Evolutionary conservation across 768 basidiomycete species (phyloP), one percentile per base, ranked within the genome.

Genomic region (Tubosaeta sp.): DNA sequence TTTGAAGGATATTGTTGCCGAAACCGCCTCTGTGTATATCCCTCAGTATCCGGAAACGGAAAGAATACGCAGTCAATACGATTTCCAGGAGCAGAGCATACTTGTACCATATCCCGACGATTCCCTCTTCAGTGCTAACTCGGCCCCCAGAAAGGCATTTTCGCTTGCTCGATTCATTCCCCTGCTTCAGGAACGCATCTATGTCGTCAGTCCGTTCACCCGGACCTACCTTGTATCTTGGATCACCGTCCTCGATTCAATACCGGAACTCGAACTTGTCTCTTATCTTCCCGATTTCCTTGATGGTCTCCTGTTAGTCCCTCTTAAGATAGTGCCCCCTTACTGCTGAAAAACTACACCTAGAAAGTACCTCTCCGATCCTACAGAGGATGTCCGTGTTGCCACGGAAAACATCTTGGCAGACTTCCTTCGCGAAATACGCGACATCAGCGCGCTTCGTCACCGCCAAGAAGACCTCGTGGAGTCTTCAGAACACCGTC

Each of bases 1-100:
- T n/a, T 80, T 99, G 60, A 97, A 98, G 65, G 97, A 99, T 60
- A 95, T 97, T 44, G 95, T 98, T 5, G 88, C 94, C 12, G 97
- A 98, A 71, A 91, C 92, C 8, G 97, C 95, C 2, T 92, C 94
- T 1, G 87, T 90, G 33, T 97, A 97, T 66, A 86, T 97, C 47
- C 92, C 94, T 10, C 83, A 90, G 52, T 89, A 89, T 64, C 82
- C 85, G 3, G 90, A 91, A 65, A 87, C 85, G 0, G 88, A 86
- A 66, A 84, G 79, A 59, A 72, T 82, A 43, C 77, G 85, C 43
- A 54, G 70, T 41, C 65, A 72, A 45, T 65, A 61, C 27, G 78
- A 81, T 42, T 63, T 69, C 39, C 74, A 75, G 52, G 72, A 68
- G 16, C 60, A 68, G 52, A 79, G 84, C 12, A 84, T 91, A 33